Conservation (phyloP, 2,329 filamentous ascomycete species). For the Juglanconis juglandina region DNA sequence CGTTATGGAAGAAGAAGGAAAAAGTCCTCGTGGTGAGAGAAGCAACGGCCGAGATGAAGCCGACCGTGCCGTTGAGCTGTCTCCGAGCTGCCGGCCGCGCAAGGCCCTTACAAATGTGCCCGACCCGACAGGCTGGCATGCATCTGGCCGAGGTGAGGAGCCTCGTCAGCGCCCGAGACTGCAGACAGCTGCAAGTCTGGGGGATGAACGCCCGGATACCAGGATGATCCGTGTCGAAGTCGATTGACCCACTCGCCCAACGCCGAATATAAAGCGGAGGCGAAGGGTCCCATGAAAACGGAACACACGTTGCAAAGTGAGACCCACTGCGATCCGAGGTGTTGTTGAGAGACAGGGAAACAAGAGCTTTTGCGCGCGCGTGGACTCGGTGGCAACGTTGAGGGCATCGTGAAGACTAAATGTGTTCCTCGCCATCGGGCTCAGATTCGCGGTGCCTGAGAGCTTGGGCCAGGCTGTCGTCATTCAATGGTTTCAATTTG, state of each 20-base stretch:
- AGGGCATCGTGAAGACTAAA: not conserved
- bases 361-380: not conserved
- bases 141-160: not conserved
- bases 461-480: not conserved
- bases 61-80: not conserved
- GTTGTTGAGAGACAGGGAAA: not conserved
- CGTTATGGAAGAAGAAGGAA: no score
- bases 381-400: not conserved
- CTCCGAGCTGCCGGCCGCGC: not conserved
- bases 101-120: conserved; percentile 4
- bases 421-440: not conserved
- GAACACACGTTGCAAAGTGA: not conserved
- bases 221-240: conserved; percentile 13
- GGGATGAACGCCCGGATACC: conserved; percentile 3
- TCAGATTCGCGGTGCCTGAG: not conserved
- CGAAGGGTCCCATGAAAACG: not conserved
- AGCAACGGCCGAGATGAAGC: not conserved
- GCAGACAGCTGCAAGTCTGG: conserved; percentile 6
- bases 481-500: not conserved
- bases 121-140: conserved; percentile 12
- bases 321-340: not conserved
- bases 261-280: not conserved
- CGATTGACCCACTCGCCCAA: not conserved
- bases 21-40: not conserved
- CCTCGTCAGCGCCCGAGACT: conserved; percentile 3